Conservation (phyloP, 2,329 filamentous ascomycete species). For the Fusarium pilosicola region DNA sequence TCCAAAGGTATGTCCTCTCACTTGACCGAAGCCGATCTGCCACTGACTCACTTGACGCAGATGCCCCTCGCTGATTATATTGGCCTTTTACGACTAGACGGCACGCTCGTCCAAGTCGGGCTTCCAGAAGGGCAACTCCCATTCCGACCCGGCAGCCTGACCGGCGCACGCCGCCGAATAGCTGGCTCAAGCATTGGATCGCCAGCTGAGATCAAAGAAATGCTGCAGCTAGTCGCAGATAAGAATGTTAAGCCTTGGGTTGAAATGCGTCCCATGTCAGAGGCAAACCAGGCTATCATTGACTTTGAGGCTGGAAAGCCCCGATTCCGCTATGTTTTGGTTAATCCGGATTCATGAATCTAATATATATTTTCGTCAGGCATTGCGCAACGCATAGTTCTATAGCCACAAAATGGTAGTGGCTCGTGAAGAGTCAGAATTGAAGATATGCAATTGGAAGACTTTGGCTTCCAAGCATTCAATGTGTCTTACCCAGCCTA, state of each 20-base stretch:
- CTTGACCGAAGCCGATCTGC: no score
- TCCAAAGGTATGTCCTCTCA: conserved; percentile 38
- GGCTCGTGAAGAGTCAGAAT: no score
- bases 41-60: neutral
- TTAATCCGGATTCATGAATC: conserved; percentile 36
- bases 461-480: fast-evolving
- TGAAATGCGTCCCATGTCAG: conserved; percentile 62
- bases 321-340: conserved; percentile 57
- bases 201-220: conserved; percentile 66
- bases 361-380: fast-evolving
- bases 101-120: conserved; percentile 70
- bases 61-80: conserved; percentile 37
- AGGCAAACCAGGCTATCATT: conserved; percentile 63
- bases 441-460: no score
- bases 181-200: conserved; percentile 57
- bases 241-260: conserved; percentile 67
- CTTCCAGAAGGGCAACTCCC: conserved; percentile 54
- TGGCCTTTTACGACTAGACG: conserved; percentile 58
- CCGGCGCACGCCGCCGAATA: neutral
- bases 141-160: neutral
- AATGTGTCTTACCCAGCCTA: no score
- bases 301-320: conserved; percentile 66
- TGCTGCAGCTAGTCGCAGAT: conserved; percentile 66
- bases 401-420: no score
- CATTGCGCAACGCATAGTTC: neutral